Conservation (phyloP, 331 rosid genomes). For the Prunus yedoensis region DNA sequence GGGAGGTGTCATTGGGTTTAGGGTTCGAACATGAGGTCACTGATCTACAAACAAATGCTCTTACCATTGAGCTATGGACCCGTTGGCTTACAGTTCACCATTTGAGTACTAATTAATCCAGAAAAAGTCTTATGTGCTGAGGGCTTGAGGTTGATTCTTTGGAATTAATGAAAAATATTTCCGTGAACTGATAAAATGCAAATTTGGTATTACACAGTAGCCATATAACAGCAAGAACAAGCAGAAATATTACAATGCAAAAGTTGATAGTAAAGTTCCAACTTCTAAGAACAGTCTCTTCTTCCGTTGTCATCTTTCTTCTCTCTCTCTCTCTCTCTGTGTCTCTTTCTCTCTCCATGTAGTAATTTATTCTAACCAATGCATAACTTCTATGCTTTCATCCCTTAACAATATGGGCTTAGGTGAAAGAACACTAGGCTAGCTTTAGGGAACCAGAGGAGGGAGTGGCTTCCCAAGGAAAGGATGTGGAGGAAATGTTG, state of each 20-base stretch:
- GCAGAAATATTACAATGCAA: too few species aligned
- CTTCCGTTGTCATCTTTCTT: too few species aligned
- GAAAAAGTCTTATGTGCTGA: too few species aligned
- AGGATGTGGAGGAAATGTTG: background rate
- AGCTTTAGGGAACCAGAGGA: conserved; percentile 5
- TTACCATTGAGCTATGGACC: too few species aligned
- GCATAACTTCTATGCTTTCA: background rate
- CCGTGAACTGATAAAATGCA: background rate
- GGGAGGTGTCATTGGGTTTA: too few species aligned
- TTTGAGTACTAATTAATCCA: too few species aligned
- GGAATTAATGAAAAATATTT: background rate
- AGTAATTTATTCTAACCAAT: background rate
- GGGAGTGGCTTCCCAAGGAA: background rate
- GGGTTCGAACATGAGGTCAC: too few species aligned
- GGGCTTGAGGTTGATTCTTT: too few species aligned
- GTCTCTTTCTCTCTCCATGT: background rate
- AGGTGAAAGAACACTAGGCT: background rate
- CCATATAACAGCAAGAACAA: background rate
- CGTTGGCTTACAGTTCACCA: too few species aligned
- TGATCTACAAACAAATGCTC: too few species aligned
- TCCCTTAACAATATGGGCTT: background rate
- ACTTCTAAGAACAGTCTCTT: background rate
- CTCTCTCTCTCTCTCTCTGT: too few species aligned
- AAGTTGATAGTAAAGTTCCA: background rate
- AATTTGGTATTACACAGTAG: background rate